Base-by-base conservation (phyloP, 2,329 filamentous ascomycete species). In the Penicillium sp. region DNA sequence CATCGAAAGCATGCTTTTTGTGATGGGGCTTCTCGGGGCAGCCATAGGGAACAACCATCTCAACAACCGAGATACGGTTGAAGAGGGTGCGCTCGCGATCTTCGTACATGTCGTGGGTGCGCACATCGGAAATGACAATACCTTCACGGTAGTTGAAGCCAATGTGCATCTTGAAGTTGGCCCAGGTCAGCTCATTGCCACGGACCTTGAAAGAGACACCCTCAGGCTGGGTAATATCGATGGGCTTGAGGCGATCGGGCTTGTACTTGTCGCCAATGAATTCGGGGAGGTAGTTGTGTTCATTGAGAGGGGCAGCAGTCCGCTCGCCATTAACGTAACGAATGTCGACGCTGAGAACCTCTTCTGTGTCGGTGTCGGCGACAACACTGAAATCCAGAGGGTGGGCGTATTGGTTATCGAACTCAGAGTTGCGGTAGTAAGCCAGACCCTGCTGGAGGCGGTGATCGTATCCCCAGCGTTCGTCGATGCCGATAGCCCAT, bases 71-170 rank as follows among this genome's bases (percentile, higher is more conserved):
- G 49, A 70, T 67, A 43, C 68, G 68, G 61, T 70, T 68, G 55
- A 70, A 70, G 5, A 70, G 62, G 9, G 62, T 70, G 19, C 68
- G 67, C 50, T 70, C 68, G 13, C 68, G 65, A 39, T 68, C 61
- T 55, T 69, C 62, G 47, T 69, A 67, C 54, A 62, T 63, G 49
- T 70, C 68, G 47, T 69, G 64, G 7, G 66, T 55, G 38, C 68
- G 66, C 6, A 70, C 61, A 27, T 85, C 78, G 56, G 83, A 83
- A 17, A 86, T 70, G 7, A 85, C 82, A 72, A 83, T 82, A 44
- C 83, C 83, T 65, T 85, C 79, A 10, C 79, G 74, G 60, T 77
- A 75, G 68, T 81, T 81, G 73, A 81, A 81, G 29, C 78, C 78
- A 35, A 81, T 65, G 52, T 76, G 74, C 73, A 76, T 75, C 48